Evolutionary conservation across 2,329 filamentous ascomycete genomes (phyloP).

Genomic region (Exophiala phaeomuriformis): DNA sequence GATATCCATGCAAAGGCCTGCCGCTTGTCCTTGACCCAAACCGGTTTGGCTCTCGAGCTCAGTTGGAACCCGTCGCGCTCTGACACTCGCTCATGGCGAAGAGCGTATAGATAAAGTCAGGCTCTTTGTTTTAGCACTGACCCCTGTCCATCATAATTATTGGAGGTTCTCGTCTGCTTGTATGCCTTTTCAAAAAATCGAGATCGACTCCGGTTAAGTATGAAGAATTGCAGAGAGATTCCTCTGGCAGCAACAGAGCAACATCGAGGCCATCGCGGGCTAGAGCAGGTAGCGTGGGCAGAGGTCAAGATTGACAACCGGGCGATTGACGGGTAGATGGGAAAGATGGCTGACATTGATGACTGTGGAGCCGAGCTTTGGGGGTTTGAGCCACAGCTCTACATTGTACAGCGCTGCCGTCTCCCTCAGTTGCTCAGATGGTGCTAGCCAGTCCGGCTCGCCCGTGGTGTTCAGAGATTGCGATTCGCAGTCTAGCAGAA

Average conservation of each 20-base stretch:
- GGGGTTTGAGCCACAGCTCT: conserved; percentile 3
- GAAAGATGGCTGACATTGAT: conserved; percentile 7
- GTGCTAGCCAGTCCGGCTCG: conserved; percentile 9
- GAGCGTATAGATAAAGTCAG: too few relatives aligned
- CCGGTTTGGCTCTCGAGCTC: too few relatives aligned
- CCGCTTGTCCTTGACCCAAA: too few relatives aligned
- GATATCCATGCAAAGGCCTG: too few relatives aligned
- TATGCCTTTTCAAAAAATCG: too few relatives aligned
- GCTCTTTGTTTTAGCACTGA: too few relatives aligned
- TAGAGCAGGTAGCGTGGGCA: conserved; percentile 17
- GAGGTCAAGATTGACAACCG: neutral
- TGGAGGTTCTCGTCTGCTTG: too few relatives aligned
- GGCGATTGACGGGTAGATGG: conserved; percentile 2
- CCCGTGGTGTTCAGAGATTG: conserved; percentile 6
- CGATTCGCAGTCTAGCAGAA: conserved; percentile 11
- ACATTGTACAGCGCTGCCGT: neutral
- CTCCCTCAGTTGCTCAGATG: neutral
- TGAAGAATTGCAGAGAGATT: too few relatives aligned
- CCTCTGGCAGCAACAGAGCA: conserved; percentile 13
- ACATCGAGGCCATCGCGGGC: conserved; percentile 15
- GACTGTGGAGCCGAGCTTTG: neutral
- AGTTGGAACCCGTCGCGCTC: too few relatives aligned
- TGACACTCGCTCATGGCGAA: too few relatives aligned
- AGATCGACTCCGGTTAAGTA: too few relatives aligned
- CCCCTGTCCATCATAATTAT: too few relatives aligned